These are phyloP conservation scores for Straminergon stramineum DNA, from an alignment of 225 moss, liverwort and hornwort species.

Conservation along the genomic window DNA sequence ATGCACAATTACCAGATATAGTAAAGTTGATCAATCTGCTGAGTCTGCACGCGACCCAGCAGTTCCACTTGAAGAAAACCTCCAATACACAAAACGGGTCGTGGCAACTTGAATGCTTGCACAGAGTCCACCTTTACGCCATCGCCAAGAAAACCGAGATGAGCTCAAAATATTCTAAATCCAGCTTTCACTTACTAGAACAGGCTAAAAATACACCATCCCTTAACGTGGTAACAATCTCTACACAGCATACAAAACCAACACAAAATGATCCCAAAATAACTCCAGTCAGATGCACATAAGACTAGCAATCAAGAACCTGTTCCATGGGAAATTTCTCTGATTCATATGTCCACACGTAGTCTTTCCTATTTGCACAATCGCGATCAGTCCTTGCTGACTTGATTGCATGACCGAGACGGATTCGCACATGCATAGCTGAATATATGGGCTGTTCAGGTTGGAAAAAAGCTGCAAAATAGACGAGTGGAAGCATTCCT, in stretches of 20 bases:
- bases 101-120: slow-evolving; percentile 67
- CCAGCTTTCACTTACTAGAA: not conserved
- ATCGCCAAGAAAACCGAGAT: not conserved
- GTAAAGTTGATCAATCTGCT: slow-evolving; percentile 61
- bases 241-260: not conserved
- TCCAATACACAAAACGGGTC: slow-evolving; percentile 69
- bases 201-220: not conserved
- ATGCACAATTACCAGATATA: slow-evolving; percentile 58
- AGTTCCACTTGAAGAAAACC: slow-evolving; percentile 76
- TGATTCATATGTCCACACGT: slow-evolving; percentile 68
- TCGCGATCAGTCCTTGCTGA: slow-evolving; percentile 7
- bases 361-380: slow-evolving; percentile 15
- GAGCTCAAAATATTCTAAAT: not conserved
- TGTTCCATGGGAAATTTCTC: slow-evolving; percentile 64
- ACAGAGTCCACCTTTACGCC: slow-evolving; percentile 47
- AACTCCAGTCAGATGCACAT: not conserved
- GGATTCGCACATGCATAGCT: slow-evolving; percentile 57
- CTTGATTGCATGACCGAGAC: slow-evolving; percentile 45
- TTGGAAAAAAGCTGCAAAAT: slow-evolving; percentile 51
- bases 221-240: not conserved
- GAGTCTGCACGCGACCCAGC: slow-evolving; percentile 66
- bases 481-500: not conserved
- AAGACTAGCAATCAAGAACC: slow-evolving; percentile 23
- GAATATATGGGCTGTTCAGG: slow-evolving; percentile 46
- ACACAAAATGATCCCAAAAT: not conserved